Evolutionary conservation across 2,329 filamentous ascomycete genomes (phyloP), one percentile per base, ranked within the genome.

Genomic region (Teratosphaeria pseudoeucalypti): DNA sequence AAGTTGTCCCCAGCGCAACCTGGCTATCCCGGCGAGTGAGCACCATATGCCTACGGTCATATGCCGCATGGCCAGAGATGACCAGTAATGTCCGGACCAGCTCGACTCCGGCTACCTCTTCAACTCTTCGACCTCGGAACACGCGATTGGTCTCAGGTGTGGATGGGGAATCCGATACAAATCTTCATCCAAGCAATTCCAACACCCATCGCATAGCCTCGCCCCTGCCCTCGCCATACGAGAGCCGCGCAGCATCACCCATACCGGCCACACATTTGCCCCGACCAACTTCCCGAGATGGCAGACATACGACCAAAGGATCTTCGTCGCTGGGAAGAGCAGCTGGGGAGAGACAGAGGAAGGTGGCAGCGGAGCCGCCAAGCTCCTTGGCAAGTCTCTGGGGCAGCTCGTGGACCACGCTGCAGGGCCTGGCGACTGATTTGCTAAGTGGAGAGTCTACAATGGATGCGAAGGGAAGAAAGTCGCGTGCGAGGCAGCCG

Each of bases 351-450:
- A 64, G 59, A 60, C 64, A 62, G 62, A 64, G 61, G 54, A 63
- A 58, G 52, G 55, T 61, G n/a, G 62, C 62, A 11, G 60, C 60
- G 34, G 60, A 62, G 57, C 62, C 61, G 49, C 63, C 64, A 56
- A 63, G 54, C 53, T 66, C 71, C n/a, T 63, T 79, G 27, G 75
- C 77, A 12, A 75, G 73, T 12, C 63, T 80, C 52, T 80, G 75
- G 73, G 77, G 76, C 12, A 78, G 71, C 61, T 78, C 77, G 16
- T 80, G 77, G 78, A 76, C 72, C 34, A 72, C 77, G 43, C 68
- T 81, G 52, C 78, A 80, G 62, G 77, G 74, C 57, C 74, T 81
- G 55, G 78, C 79, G 9, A 76, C 77, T 29, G 79, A 77, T 58
- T 71, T 81, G 49, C 70, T 80, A 27, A 76, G 77, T 43, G 76